These are phyloP conservation scores for Phytopythium helicoides DNA, from an alignment of 352 stramenopile genomes.

Conservation along the genomic window DNA sequence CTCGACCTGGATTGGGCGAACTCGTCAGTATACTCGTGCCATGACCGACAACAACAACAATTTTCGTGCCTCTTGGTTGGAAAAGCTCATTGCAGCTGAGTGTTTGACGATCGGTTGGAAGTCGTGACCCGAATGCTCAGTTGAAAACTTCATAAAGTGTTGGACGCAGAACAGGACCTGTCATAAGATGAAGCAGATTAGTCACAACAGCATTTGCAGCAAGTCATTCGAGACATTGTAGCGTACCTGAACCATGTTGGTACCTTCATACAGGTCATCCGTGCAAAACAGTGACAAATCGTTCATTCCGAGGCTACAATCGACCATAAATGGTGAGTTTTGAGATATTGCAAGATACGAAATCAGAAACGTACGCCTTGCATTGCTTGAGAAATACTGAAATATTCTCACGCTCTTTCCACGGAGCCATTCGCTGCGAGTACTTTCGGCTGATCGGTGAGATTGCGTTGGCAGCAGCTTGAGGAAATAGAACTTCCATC, in stretches of 20 bases:
- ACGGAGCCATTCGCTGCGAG: conserved; percentile 65
- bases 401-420: conserved; percentile 86
- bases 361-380: conserved; percentile 50
- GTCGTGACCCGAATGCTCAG: conserved; percentile 36
- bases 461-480: conserved; percentile 32
- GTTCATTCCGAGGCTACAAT: conserved; percentile 70
- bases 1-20: conserved; percentile 32
- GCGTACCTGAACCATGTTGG: conserved; percentile 74
- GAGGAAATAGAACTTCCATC: conserved; percentile 59
- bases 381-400: conserved; percentile 80
- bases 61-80: conserved; percentile 55
- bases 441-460: conserved; percentile 80
- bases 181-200: background rate
- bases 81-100: conserved; percentile 39
- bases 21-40: background rate
- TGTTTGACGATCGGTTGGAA: conserved; percentile 47
- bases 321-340: background rate
- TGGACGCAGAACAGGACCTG: conserved; percentile 73
- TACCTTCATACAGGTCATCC: conserved; percentile 82
- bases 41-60: no score
- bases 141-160: conserved; percentile 69
- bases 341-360: background rate
- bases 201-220: background rate
- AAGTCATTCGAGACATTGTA: background rate
- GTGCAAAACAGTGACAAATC: conserved; percentile 82